These are phyloP conservation scores for Shiraia sp. DNA, from an alignment of 2,329 filamentous ascomycete species.

Conservation along the genomic window DNA sequence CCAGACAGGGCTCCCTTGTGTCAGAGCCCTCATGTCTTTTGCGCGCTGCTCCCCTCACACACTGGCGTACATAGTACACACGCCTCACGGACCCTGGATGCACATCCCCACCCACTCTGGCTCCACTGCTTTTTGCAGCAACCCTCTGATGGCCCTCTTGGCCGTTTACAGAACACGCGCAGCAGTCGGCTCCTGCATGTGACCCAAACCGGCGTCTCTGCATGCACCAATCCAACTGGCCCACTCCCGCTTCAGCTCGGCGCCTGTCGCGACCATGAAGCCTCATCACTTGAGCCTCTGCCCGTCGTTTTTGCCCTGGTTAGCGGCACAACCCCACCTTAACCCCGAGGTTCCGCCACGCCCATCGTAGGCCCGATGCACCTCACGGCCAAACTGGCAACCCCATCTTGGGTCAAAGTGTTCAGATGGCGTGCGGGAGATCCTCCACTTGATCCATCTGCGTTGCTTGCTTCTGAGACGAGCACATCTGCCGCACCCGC, in stretches of 20 bases:
- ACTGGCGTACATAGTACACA: conserved; percentile 7
- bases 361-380: conserved; percentile 20
- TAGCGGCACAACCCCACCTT: conserved; percentile 19
- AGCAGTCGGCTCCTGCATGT: conserved; percentile 27
- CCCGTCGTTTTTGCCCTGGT: conserved; percentile 19
- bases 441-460: conserved; percentile 18
- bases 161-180: conserved; percentile 24
- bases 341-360: conserved; percentile 16
- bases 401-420: conserved; percentile 13
- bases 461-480: conserved; percentile 23
- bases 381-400: conserved; percentile 20
- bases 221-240: conserved; percentile 24
- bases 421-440: conserved; percentile 22
- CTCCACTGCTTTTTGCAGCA: conserved; percentile 6
- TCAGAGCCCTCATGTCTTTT: conserved; percentile 5
- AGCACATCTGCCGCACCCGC: conserved; percentile 11
- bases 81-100: conserved; percentile 12
- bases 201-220: conserved; percentile 21
- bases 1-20: conserved; percentile 10
- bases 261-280: conserved; percentile 33
- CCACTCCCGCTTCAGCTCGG: conserved; percentile 33
- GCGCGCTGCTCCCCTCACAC: conserved; percentile 2
- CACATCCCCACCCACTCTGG: conserved; percentile 9
- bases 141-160: conserved; percentile 11
- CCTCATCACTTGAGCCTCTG: conserved; percentile 33